These are phyloP conservation scores for Colletotrichum theobromicola DNA, from an alignment of 2,329 filamentous ascomycete genomes.

Conservation along the genomic window DNA sequence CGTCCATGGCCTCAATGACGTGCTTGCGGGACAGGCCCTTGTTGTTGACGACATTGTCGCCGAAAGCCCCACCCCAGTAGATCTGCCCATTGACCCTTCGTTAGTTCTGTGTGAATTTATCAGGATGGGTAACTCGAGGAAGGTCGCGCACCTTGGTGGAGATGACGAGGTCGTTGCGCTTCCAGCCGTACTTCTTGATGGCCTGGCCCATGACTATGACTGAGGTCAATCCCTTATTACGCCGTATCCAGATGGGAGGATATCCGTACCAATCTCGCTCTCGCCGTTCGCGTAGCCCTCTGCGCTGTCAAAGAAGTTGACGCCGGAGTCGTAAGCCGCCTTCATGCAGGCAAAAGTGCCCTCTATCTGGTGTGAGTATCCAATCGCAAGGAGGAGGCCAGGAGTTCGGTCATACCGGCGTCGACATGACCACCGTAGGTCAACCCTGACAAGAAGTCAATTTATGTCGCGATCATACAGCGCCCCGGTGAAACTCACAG, in stretches of 20 bases:
- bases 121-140: no score
- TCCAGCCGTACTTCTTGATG: constrained; percentile 65
- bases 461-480: neutral
- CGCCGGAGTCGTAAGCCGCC: constrained; percentile 62
- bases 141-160: constrained; percentile 56
- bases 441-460: constrained; percentile 44
- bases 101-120: no score
- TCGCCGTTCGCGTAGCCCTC: constrained; percentile 64
- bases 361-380: constrained; percentile 28
- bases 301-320: constrained; percentile 69
- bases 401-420: constrained; percentile 53
- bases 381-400: neutral
- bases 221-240: neutral
- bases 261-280: constrained; percentile 52
- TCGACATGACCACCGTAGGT: constrained; percentile 79
- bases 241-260: accelerated
- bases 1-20: constrained; percentile 69
- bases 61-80: constrained; percentile 67
- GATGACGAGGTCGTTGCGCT: constrained; percentile 65
- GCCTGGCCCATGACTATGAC: constrained; percentile 62
- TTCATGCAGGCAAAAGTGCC: constrained; percentile 64
- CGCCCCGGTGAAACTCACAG: constrained; percentile 38
- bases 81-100: constrained; percentile 48
- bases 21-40: constrained; percentile 72
- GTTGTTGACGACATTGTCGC: constrained; percentile 69